Percentiles rank a stretch among this genome's conserved stretches.
These are phyloP conservation scores for Phytophthora hybrid DNA, from an alignment of 352 stramenopile species.

Conservation along the genomic window DNA sequence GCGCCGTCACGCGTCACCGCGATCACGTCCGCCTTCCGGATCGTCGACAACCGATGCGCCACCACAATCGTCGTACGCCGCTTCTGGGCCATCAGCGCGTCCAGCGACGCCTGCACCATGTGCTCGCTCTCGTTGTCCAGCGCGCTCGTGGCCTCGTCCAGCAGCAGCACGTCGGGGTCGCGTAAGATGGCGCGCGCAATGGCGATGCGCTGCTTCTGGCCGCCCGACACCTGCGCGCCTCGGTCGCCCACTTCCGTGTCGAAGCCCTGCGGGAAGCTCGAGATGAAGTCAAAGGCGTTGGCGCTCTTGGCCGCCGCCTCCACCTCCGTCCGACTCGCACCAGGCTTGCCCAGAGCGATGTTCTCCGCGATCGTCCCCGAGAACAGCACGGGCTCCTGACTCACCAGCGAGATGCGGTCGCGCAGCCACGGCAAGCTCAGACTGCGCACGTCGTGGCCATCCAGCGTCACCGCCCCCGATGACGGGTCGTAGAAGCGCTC, in stretches of 20 bases:
- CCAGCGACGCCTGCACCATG: conserved; percentile 47
- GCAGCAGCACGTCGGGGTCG: conserved; percentile 83
- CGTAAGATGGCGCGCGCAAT: conserved; percentile 87
- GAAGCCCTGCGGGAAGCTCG: conserved; percentile 90
- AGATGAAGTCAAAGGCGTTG: conserved; percentile 91
- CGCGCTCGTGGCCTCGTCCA: conserved; percentile 35
- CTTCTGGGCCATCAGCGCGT: conserved; percentile 47
- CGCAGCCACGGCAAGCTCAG: conserved; percentile 64
- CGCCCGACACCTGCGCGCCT: conserved; percentile 25
- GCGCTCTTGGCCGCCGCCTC: conserved; percentile 86
- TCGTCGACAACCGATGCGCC: conserved; percentile 91
- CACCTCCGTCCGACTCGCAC: conserved; percentile 27
- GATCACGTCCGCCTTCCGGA: conserved; percentile 90
- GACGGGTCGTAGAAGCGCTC: conserved; percentile 37
- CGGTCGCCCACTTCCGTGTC: conserved; percentile 33
- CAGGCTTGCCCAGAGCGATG: conserved; percentile 27
- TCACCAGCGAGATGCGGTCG: conserved; percentile 32
- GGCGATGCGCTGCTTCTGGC: conserved; percentile 32
- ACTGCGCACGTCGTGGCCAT: conserved; percentile 70
- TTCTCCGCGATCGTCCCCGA: conserved; percentile 28
- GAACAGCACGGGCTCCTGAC: conserved; percentile 32
- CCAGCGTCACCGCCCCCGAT: conserved; percentile 68
- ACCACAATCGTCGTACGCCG: conserved; percentile 73
- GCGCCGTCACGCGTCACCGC: conserved; percentile 45
- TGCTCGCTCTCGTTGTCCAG: conserved; percentile 33